Conservation (phyloP, 805 yeast genomes). For the Lipomyces starkeyi region DNA sequence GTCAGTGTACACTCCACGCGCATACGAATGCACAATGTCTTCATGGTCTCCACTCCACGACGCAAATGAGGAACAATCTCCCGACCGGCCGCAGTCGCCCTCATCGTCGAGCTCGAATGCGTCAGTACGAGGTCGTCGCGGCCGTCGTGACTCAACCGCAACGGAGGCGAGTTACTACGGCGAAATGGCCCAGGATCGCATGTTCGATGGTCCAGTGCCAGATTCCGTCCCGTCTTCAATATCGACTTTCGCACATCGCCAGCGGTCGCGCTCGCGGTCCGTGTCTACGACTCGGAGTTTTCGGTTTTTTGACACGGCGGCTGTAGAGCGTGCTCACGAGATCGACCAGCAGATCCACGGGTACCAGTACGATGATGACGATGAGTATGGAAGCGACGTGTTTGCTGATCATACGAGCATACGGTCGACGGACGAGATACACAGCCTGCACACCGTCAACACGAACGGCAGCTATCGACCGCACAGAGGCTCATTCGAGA, state of each 20-base stretch:
- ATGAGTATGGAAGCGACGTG: conserved; percentile 45
- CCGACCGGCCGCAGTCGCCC: conserved; percentile 10
- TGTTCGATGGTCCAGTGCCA: conserved; percentile 42
- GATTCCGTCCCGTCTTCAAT: conserved; percentile 41
- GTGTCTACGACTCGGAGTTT: conserved; percentile 52
- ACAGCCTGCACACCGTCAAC: conserved; percentile 32
- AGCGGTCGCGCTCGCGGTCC: conserved; percentile 33
- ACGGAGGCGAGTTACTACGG: conserved; percentile 33
- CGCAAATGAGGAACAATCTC: not conserved
- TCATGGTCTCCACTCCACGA: conserved; percentile 2
- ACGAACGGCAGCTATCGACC: conserved; percentile 7
- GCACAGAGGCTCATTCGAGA: not conserved
- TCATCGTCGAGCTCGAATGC: conserved; percentile 19
- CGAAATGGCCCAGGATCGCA: conserved; percentile 40
- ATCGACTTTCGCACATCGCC: conserved; percentile 38
- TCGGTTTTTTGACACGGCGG: conserved; percentile 81
- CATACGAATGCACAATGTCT: conserved; percentile 9
- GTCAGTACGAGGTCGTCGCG: conserved; percentile 25
- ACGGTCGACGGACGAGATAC: conserved; percentile 24
- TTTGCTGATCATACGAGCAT: conserved; percentile 22
- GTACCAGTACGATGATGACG: conserved; percentile 43
- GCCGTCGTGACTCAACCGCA: conserved; percentile 33
- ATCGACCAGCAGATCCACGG: conserved; percentile 44
- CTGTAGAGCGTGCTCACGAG: conserved; percentile 72
- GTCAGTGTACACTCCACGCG: not conserved